These are phyloP conservation scores for Cladobotryum mycophilum DNA, from an alignment of 2,329 filamentous ascomycete genomes.

Conservation along the genomic window DNA sequence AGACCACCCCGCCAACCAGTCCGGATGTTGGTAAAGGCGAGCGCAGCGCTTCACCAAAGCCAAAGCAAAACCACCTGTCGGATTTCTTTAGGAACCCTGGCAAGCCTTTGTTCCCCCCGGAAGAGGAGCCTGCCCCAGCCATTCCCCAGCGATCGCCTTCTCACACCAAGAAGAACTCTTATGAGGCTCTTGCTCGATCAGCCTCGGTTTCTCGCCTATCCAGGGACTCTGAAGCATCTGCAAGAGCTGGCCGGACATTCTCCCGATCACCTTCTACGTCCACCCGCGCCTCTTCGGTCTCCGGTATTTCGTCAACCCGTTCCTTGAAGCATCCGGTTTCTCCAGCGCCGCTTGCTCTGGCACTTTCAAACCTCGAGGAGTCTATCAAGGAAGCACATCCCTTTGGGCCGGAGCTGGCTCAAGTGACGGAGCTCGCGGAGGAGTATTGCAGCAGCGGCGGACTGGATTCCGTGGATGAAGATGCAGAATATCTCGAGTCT, in stretches of 20 bases:
- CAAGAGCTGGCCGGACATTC: constrained; percentile 50
- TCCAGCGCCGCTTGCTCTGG: constrained; percentile 25
- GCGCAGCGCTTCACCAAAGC: constrained; percentile 49
- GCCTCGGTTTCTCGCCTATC: constrained; percentile 57
- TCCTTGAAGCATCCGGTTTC: constrained; percentile 23
- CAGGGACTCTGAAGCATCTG: constrained; percentile 45
- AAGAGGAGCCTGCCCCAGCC: constrained; percentile 38
- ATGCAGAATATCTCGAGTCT: constrained; percentile 58
- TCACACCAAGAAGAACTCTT: constrained; percentile 78
- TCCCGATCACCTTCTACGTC: constrained; percentile 53
- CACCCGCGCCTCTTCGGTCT: constrained; percentile 44
- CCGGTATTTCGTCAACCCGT: constrained; percentile 29
- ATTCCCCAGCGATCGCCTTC: constrained; percentile 76
- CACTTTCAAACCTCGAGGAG: constrained; percentile 30
- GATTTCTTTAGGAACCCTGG: constrained; percentile 56
- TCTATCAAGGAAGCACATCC: constrained; percentile 51
- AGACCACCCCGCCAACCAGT: constrained; percentile 59
- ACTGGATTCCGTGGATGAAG: constrained; percentile 58
- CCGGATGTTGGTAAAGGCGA: constrained; percentile 58
- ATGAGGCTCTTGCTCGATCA: constrained; percentile 64
- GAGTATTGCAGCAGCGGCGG: constrained; percentile 65
- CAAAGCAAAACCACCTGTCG: constrained; percentile 60
- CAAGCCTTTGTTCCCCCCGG: constrained; percentile 30
- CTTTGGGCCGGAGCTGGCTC: constrained; percentile 82
- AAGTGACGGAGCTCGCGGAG: constrained; percentile 89